phyloP scores from a whole-genome alignment of 306 rosid genomes.

The Trifolium repens region DNA sequence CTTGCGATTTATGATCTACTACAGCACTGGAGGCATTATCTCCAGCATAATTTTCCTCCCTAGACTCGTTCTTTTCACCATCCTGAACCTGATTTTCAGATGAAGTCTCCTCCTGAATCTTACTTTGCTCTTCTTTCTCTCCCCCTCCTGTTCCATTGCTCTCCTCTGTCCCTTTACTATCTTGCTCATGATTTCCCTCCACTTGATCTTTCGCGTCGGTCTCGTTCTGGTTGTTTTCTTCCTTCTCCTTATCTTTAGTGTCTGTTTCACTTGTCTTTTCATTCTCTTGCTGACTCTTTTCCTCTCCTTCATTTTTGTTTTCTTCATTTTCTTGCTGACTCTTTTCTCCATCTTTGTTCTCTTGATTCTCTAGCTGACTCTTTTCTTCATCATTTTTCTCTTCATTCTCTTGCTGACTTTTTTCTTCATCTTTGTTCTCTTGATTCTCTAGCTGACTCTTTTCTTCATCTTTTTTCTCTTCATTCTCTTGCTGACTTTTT shows the following conservation, averaged over 20 bases:
- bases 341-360: slow-evolving; percentile 28
- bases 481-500: not conserved
- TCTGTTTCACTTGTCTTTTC: slow-evolving; percentile 42
- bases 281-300: slow-evolving; percentile 35
- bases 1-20: slow-evolving; percentile 55
- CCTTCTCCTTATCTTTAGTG: slow-evolving; percentile 35
- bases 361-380: slow-evolving; percentile 39
- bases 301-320: slow-evolving; percentile 40
- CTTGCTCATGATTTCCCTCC: slow-evolving; percentile 43
- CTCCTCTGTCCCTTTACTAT: slow-evolving; percentile 51
- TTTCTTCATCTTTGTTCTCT: slow-evolving; percentile 32
- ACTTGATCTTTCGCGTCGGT: slow-evolving; percentile 39
- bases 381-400: slow-evolving; percentile 43
- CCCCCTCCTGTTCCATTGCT: slow-evolving; percentile 38
- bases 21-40: slow-evolving; percentile 90
- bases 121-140: slow-evolving; percentile 54
- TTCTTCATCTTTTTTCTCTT: slow-evolving; percentile 36
- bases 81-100: slow-evolving; percentile 63
- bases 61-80: slow-evolving; percentile 58
- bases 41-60: slow-evolving; percentile 75
- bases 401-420: slow-evolving; percentile 28
- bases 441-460: slow-evolving; percentile 39
- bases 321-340: slow-evolving; percentile 38
- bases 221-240: slow-evolving; percentile 43
- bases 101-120: slow-evolving; percentile 57